Base-by-base conservation (phyloP, 2,329 filamentous ascomycete genomes). In the Xylaria sp. region DNA sequence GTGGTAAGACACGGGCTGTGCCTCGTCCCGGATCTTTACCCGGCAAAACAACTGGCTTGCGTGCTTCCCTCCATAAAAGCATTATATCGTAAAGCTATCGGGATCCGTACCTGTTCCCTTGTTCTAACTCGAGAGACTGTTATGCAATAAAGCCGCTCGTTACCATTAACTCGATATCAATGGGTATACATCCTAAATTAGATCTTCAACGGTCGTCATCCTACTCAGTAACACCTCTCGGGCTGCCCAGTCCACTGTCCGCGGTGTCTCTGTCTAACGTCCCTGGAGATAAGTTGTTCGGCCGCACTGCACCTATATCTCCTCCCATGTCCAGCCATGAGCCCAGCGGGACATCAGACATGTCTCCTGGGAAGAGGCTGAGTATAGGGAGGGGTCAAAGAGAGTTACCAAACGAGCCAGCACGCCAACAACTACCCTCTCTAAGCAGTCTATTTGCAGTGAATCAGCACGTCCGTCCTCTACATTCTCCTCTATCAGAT, bases 321-420 rank as follows among this genome's bases (percentile, higher is more conserved):
- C 83, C 86, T 77, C 84, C 85, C 73, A 89, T 89, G 87, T 86
- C 86, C 76, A 85, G 82, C 79, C 85, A 88, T 88, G 87, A 87
- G 67, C 84, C 82, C 71, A 77, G 79, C 72, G 76, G 81, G 70
- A 82, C 78, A 76, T 75, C 79, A 78, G 82, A 84, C 68, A 82
- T 84, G 82, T 80, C 81, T 73, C 74, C 80, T 70, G 80, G 80
- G 67, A 82, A 81, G 75, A 79, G 77, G 59, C 73, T 77, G 62
- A 81, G 83, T 71, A 81, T 81, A 63, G 76, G 76, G 34, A 78
- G 79, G 56, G 72, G 74, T 61, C 80, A 79, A 69, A 79, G 80
- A 65, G 82, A 83, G 25, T 67, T 74, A 75, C 56, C 54, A 31
- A 69, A 69, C 37, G 64, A 73, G 73, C 76, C 76, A 52, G 72